These are phyloP conservation scores for Sarocladium strictum DNA, from an alignment of 2,329 filamentous ascomycete genomes.

Conservation along the genomic window DNA sequence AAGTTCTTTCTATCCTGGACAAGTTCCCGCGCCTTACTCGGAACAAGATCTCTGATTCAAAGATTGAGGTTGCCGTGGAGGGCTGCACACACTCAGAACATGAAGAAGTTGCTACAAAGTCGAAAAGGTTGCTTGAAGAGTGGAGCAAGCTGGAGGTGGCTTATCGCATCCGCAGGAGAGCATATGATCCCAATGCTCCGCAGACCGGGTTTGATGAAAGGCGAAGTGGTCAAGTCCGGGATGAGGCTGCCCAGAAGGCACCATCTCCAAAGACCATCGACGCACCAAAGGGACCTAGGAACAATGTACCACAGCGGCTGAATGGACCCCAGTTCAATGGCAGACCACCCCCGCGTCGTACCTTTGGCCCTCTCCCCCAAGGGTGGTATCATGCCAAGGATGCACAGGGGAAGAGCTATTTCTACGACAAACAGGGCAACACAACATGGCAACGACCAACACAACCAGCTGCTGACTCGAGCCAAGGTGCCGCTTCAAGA, in stretches of 20 bases:
- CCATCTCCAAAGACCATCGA: constrained; percentile 40
- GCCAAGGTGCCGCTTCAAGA: constrained; percentile 42
- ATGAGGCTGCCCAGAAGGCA: constrained; percentile 35
- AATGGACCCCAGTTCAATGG: constrained; percentile 37
- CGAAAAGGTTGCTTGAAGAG: constrained; percentile 66
- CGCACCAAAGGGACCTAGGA: constrained; percentile 54
- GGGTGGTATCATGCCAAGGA: constrained; percentile 82
- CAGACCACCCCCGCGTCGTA: constrained; percentile 46
- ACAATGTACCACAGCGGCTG: constrained; percentile 50
- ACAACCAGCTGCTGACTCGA: constrained; percentile 56
- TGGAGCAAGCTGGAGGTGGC: constrained; percentile 89
- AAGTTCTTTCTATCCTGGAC: constrained; percentile 84
- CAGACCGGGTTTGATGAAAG: constrained; percentile 57
- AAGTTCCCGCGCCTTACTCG: constrained; percentile 84
- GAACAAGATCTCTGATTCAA: constrained; percentile 96
- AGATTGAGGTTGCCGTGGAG: constrained; percentile 79
- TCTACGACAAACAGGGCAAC: constrained; percentile 71
- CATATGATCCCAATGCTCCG: constrained; percentile 64
- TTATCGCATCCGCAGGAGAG: constrained; percentile 89
- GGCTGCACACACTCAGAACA: constrained; percentile 63
- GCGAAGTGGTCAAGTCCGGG: constrained; percentile 39
- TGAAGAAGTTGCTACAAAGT: constrained; percentile 66
- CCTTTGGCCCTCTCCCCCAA: constrained; percentile 59
- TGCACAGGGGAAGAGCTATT: constrained; percentile 69
- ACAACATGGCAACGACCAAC: constrained; percentile 81